phyloP scores from a whole-genome alignment of 345 rosid genomes.

The Brassica rapa region DNA sequence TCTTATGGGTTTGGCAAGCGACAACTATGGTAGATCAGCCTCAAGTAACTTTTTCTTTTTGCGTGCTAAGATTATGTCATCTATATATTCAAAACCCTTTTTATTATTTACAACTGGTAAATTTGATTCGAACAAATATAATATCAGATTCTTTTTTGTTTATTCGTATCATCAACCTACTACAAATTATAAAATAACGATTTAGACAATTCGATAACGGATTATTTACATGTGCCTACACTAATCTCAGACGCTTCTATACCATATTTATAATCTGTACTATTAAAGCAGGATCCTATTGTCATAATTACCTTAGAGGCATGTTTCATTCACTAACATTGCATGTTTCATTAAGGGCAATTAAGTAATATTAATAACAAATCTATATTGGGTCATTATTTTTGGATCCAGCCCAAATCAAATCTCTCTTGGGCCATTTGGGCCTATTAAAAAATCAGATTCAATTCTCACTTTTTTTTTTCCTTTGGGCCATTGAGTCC shows the following conservation, averaged over 20 bases:
- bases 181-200: background rate
- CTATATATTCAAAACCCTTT: background rate
- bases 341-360: too few species aligned
- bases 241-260: background rate
- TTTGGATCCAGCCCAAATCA: too few species aligned
- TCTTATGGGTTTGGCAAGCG: conserved; percentile 25
- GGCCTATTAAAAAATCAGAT: too few species aligned
- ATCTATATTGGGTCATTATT: too few species aligned
- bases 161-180: background rate
- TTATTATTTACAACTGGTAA: background rate
- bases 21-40: conserved; percentile 24
- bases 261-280: too few species aligned
- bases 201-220: background rate
- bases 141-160: background rate
- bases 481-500: too few species aligned
- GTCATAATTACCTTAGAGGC: too few species aligned
- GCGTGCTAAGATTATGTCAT: conserved; percentile 18
- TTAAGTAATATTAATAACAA: too few species aligned
- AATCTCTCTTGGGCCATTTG: too few species aligned
- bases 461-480: too few species aligned
- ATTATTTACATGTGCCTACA: background rate
- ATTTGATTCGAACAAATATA: background rate
- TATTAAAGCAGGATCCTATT: too few species aligned
- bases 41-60: background rate
- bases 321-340: too few species aligned